Evolutionary conservation across 1,284 basidiomycete genomes (phyloP).

Genomic region (Cutaneotrichosporon dermatis): DNA sequence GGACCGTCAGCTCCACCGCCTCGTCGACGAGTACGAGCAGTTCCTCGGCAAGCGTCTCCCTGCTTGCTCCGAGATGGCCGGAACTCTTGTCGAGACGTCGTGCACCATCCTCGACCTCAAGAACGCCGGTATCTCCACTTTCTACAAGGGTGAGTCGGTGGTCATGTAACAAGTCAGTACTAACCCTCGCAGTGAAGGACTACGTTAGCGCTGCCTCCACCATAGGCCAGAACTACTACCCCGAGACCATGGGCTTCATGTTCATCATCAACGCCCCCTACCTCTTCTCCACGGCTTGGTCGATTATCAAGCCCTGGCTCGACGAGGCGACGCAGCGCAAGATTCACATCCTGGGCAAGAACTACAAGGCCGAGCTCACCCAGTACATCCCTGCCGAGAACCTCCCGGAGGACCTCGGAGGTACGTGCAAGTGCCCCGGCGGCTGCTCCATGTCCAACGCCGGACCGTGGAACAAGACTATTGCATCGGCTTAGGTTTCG

Average conservation of each 20-base stretch:
- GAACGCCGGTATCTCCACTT: conserved; percentile 73
- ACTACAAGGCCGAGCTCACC: conserved; percentile 62
- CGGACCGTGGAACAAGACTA: conserved; percentile 75
- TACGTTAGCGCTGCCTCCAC: conserved; percentile 75
- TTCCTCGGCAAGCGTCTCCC: conserved; percentile 76
- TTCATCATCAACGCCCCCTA: conserved; percentile 93
- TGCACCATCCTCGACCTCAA: conserved; percentile 96
- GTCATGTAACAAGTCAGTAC: not conserved
- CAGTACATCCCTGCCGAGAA: conserved; percentile 78
- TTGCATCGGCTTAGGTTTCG: not conserved
- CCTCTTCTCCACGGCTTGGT: conserved; percentile 86
- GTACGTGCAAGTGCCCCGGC: conserved; percentile 68
- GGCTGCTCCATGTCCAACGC: conserved; percentile 86
- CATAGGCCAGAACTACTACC: conserved; percentile 89
- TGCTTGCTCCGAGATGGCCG: conserved; percentile 63
- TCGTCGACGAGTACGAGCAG: conserved; percentile 92
- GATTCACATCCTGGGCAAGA: conserved; percentile 73
- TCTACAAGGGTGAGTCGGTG: conserved; percentile 59
- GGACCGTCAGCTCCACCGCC: conserved; percentile 82
- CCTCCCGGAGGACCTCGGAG: conserved; percentile 81
- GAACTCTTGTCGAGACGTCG: conserved; percentile 91
- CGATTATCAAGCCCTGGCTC: conserved; percentile 85
- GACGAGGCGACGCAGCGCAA: conserved; percentile 92
- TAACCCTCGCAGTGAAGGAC: conserved; percentile 63
- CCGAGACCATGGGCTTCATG: conserved; percentile 93